Evolutionary conservation across 306 rosid genomes (phyloP).

Genomic region (Pterocarpus santalinus): DNA sequence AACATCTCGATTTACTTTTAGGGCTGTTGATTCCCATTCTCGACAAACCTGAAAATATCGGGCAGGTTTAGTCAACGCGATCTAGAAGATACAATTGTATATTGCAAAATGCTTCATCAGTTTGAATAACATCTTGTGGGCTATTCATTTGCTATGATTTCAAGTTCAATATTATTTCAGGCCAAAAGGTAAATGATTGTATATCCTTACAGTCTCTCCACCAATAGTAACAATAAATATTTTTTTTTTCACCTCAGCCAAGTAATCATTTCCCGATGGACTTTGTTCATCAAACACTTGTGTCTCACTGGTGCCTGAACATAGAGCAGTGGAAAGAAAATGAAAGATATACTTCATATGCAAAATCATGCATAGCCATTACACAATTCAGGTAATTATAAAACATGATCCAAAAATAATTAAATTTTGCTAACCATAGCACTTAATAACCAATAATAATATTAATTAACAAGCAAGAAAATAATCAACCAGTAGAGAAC

Average conservation of each 20-base stretch:
- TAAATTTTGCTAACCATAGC: slow-evolving; percentile 1
- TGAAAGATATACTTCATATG: background rate
- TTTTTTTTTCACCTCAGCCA: slow-evolving; percentile 79
- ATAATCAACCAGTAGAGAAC: slow-evolving; percentile 15
- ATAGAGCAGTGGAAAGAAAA: slow-evolving; percentile 33
- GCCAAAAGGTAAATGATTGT: background rate
- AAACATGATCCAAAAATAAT: slow-evolving; percentile 13
- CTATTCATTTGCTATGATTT: background rate
- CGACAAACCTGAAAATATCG: slow-evolving; percentile 81
- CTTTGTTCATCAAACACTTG: slow-evolving; percentile 81
- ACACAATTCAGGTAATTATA: background rate
- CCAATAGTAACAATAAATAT: slow-evolving; percentile 1
- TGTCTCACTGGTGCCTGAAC: slow-evolving; percentile 83
- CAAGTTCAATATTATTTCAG: background rate
- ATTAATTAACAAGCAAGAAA: slow-evolving; percentile 5
- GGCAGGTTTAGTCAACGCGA: slow-evolving; percentile 20
- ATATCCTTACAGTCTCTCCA: background rate
- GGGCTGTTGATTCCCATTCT: slow-evolving; percentile 95
- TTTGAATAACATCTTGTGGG: background rate
- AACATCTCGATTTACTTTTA: slow-evolving; percentile 73
- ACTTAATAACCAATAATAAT: slow-evolving; percentile 23
- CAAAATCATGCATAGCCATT: slow-evolving; percentile 24
- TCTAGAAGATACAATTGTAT: slow-evolving; percentile 18
- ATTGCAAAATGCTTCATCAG: background rate
- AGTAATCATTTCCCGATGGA: slow-evolving; percentile 92